Conservation (phyloP, 495 filamentous ascomycete species). For the Penicillium canariense region DNA sequence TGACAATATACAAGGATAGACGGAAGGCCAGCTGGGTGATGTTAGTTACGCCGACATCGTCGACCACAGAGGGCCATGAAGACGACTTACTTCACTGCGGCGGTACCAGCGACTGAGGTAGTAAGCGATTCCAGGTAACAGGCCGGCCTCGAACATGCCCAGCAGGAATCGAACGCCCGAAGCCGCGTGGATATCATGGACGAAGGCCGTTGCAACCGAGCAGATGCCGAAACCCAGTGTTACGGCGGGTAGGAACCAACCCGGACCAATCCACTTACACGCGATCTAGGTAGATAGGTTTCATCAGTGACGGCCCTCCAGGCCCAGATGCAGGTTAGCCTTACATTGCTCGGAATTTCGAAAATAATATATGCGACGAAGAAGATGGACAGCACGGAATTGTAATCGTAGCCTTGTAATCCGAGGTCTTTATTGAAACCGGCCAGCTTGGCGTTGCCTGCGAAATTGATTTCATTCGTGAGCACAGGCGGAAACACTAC, state of each 20-base stretch:
- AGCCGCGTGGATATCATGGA: constrained; percentile 37
- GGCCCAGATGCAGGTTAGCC: neutral
- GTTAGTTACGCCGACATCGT: neutral
- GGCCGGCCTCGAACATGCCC: constrained; percentile 65
- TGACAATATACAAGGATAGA: constrained; percentile 48
- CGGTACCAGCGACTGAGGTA: constrained; percentile 72
- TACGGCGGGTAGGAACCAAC: constrained; percentile 49
- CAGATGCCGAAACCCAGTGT: constrained; percentile 50
- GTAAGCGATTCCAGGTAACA: constrained; percentile 73
- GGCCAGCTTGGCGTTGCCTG: constrained; percentile 38
- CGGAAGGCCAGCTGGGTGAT: constrained; percentile 53
- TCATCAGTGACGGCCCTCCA: neutral
- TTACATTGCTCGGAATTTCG: constrained; percentile 73
- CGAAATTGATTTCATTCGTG: constrained; percentile 1
- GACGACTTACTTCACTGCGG: constrained; percentile 46
- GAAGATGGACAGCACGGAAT: constrained; percentile 65
- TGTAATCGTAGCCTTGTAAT: constrained; percentile 60
- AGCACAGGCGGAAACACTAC: no score
- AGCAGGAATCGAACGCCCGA: constrained; percentile 54
- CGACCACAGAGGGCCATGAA: neutral
- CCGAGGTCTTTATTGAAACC: constrained; percentile 46
- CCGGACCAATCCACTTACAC: constrained; percentile 50
- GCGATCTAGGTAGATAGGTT: constrained; percentile 4
- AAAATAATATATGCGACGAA: constrained; percentile 75
- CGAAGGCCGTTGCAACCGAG: constrained; percentile 48